Base-by-base conservation (phyloP, 495 filamentous ascomycete species). In the Parachaetomium inaequale region DNA sequence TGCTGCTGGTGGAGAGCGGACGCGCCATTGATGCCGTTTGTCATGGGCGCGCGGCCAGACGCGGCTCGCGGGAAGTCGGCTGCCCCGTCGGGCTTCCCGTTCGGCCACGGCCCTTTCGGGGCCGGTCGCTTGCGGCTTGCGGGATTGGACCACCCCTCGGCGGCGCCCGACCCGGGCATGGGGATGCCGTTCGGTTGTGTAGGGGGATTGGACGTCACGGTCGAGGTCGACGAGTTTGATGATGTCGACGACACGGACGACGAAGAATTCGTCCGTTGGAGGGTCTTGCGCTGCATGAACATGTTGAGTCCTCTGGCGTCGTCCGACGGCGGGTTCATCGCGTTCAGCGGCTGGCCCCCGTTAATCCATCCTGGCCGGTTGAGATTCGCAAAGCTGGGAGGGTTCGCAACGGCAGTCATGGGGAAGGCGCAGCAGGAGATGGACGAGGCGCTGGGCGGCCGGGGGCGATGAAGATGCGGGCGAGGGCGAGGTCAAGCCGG, bases 371-470 rank as follows among this genome's bases (percentile, higher is more conserved):
- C 79, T 75, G 84, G 77, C 62, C 85, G 80, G 61, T 79, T 84
- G 65, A 79, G 75, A 62, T 80, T 80, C 80, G 92, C 87, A 75
- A 97, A 92, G 76, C 87, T 93, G 75, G 90, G 90, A 64, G 90
- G 92, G 79, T 86, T 90, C 71, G 92, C 94, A 77, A 98, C 93
- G 76, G 94, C 94, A 84, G 94, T 98, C 94, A 98, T 98, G 73
- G 68, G 70, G 71, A 72, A 68, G 63, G 66, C 63, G 55, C 34
- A 60, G 61, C 46, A 52, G 43, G 60, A 47, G 64, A 52, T 49
- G 57, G 63, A 26, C n/a, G 61, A 62, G 34, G 58, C 42, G 29
- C 51, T 55, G 65, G 52, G 45, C 58, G 67, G 70, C 64, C 71
- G 66, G 59, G 74, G 72, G 58, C 67, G 77, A 78, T 74, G 78